A percentile compares a stretch with the other conserved stretches of the same genome.
Evolutionary conservation across 768 basidiomycete genomes (phyloP).

Genomic region (Termitomyces heimii): DNA sequence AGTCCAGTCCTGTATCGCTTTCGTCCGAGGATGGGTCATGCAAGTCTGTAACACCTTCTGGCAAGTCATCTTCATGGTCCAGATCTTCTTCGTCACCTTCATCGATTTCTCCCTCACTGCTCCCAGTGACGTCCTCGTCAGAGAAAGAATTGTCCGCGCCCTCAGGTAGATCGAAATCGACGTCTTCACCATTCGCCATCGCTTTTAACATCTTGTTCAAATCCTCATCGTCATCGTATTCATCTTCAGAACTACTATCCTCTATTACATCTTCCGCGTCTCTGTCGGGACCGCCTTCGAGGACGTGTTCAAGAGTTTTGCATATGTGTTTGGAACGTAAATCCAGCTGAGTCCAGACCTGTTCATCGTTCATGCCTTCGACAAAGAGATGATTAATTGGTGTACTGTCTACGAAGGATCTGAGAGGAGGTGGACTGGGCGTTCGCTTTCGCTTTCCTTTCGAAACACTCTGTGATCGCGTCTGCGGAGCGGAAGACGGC

Average conservation of each 20-base stretch:
- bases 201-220: constrained; percentile 21
- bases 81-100: constrained; percentile 21
- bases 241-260: constrained; percentile 22
- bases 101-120: constrained; percentile 18
- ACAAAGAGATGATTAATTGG: constrained; percentile 72
- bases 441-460: constrained; percentile 39
- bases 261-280: constrained; percentile 23
- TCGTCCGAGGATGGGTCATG: constrained; percentile 33
- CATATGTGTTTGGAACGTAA: constrained; percentile 68
- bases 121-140: constrained; percentile 13
- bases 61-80: constrained; percentile 13
- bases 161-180: constrained; percentile 24
- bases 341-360: constrained; percentile 94
- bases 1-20: constrained; percentile 23
- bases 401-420: constrained; percentile 43
- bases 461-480: constrained; percentile 53
- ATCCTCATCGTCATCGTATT: constrained; percentile 25
- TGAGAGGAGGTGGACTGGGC: constrained; percentile 25
- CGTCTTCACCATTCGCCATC: constrained; percentile 25
- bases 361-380: constrained; percentile 77
- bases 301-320: constrained; percentile 56
- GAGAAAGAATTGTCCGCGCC: constrained; percentile 20
- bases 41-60: constrained; percentile 23
- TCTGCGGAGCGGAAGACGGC: constrained; percentile 66
- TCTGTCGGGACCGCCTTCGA: constrained; percentile 38